Evolutionary conservation across 2,329 filamentous ascomycete species (phyloP).

Genomic region (Epichloe baconii): DNA sequence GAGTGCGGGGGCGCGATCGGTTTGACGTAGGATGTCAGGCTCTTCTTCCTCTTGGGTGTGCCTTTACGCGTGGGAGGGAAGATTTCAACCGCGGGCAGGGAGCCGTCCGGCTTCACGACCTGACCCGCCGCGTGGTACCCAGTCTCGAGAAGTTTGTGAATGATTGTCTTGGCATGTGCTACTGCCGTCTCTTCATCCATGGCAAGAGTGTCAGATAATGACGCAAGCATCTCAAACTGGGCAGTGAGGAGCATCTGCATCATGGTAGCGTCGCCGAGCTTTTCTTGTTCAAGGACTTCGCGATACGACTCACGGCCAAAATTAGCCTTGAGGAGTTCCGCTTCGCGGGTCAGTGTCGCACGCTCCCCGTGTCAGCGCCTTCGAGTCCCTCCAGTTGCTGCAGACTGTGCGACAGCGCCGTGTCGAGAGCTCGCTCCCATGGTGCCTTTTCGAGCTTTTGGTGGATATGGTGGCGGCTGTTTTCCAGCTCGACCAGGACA

Average conservation of each 20-base stretch:
- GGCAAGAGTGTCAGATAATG: constrained; percentile 65
- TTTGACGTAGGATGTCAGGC: constrained; percentile 26
- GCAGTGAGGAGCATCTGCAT: constrained; percentile 76
- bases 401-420: constrained; percentile 74
- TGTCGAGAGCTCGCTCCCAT: constrained; percentile 82
- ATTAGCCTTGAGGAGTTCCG: constrained; percentile 71
- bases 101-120: constrained; percentile 80
- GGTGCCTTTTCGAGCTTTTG: constrained; percentile 66
- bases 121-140: constrained; percentile 66
- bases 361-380: constrained; percentile 45
- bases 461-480: constrained; percentile 81
- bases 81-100: constrained; percentile 44
- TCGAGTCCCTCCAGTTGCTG: constrained; percentile 55
- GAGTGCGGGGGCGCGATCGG: constrained; percentile 33
- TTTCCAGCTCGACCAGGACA: constrained; percentile 77
- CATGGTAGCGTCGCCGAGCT: constrained; percentile 60
- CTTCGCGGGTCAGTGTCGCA: constrained; percentile 63
- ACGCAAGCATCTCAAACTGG: constrained; percentile 82
- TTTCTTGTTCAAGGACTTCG: constrained; percentile 74
- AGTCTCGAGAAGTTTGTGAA: constrained; percentile 64
- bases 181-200: constrained; percentile 80
- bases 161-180: constrained; percentile 60
- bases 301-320: constrained; percentile 69
- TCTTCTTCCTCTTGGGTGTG: constrained; percentile 64
- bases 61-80: constrained; percentile 59